Base-by-base conservation (phyloP, 2,329 filamentous ascomycete species). In the Teratosphaeria pseudoeucalypti region DNA sequence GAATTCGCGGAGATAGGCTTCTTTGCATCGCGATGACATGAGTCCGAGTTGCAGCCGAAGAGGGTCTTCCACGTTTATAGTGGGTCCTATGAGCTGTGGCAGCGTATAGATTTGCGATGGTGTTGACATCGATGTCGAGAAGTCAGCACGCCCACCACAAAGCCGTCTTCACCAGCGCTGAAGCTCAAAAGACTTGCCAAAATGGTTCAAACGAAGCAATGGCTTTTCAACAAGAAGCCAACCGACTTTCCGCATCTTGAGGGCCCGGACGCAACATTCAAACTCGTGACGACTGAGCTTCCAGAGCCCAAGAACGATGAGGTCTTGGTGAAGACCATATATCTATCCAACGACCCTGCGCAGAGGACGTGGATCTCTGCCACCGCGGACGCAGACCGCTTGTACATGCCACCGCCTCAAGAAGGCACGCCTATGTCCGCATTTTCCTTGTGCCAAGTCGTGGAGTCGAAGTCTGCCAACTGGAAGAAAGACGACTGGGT, bases 311-410 rank as follows among this genome's bases (percentile, higher is more conserved):
- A 70, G 34, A 60, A 73, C 43, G 69, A 74, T 60, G 72, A 81
- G 69, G 71, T 79, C 63, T 74, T 82, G 29, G 66, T 80, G 61
- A 77, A 80, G 65, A 68, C 72, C 2, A 68, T 76, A 32, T 81
- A 76, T 66, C 67, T 81, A 58, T 80, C 78, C 61, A 80, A 81
- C 58, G 80, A 82, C 67, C 80, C 80, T 3, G 80, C 78, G 1
- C 78, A 81, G 67, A 74, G 80, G 37, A 74, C 72, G 54, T 81
- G 79, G 78, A 79, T 82, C 60, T 58, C 61, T 6, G 32, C 55
- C 6, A 56, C 57, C 37, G 49, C 54, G 26, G 71, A 77, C 60
- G 67, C 72, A 27, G 73, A 72, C 11, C 75, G 79, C 27, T 71
- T 78, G 6, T 82, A 82, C 68, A 69, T 74, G 2, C 66, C 72